Percentiles rank a stretch among this genome's conserved stretches.
phyloP scores from a whole-genome alignment of 495 filamentous ascomycete species.

The Coniosporium apollinis region DNA sequence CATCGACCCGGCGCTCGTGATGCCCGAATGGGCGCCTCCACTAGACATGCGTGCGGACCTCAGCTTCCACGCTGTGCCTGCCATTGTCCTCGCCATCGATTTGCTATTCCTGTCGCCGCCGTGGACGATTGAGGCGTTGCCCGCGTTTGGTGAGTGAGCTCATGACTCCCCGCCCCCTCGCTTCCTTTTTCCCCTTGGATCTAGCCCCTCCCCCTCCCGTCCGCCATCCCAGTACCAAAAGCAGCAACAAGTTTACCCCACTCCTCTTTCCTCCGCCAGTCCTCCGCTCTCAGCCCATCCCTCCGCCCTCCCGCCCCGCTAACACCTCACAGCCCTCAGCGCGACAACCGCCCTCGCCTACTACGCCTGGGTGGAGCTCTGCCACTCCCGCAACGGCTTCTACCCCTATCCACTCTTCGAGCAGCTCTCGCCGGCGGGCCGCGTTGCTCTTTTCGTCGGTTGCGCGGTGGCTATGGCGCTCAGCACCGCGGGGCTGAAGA shows the following conservation, averaged over 20 bases:
- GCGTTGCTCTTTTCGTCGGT: slow-evolving; percentile 48
- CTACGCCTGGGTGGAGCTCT: slow-evolving; percentile 80
- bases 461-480: slow-evolving; percentile 56
- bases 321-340: too few species aligned
- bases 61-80: slow-evolving; percentile 63
- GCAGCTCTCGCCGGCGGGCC: slow-evolving; percentile 39
- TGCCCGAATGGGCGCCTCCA: slow-evolving; percentile 26
- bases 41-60: slow-evolving; percentile 37
- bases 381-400: slow-evolving; percentile 60
- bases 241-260: too few species aligned
- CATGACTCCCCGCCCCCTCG: too few species aligned
- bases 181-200: too few species aligned
- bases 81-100: slow-evolving; percentile 53
- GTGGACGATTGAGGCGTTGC: slow-evolving; percentile 49
- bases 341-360: slow-evolving; percentile 52
- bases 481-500: slow-evolving; percentile 49
- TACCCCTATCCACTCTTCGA: slow-evolving; percentile 82
- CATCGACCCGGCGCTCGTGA: slow-evolving; percentile 44
- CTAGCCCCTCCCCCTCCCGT: too few species aligned
- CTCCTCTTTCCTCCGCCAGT: too few species aligned
- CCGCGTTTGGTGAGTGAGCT: slow-evolving; percentile 44
- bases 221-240: too few species aligned
- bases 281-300: too few species aligned
- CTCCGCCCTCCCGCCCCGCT: too few species aligned
- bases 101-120: slow-evolving; percentile 64